phyloP scores from a whole-genome alignment of 208 protist species.

The Wallacemonas sp. region DNA sequence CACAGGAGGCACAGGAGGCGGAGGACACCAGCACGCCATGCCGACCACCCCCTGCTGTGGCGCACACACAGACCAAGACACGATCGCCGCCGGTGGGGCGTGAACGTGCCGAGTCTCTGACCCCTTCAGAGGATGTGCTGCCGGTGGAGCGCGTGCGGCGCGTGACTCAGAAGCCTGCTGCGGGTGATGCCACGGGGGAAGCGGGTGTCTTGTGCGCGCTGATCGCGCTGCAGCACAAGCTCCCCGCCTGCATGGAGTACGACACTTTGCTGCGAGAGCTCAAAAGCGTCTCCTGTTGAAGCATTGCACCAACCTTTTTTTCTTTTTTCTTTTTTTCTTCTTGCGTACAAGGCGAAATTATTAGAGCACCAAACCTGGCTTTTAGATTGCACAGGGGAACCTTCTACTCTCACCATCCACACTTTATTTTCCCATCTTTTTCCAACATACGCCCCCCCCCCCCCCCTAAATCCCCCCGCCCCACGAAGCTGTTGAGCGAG shows the following conservation, averaged over 20 bases:
- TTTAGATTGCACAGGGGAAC: no score
- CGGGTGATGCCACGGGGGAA: neutral
- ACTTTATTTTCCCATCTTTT: no score
- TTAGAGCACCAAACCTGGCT: no score
- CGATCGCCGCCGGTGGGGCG: neutral
- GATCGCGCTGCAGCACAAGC: slow-evolving; percentile 1
- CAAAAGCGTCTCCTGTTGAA: neutral
- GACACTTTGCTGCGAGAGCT: neutral
- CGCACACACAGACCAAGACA: slow-evolving; percentile 18
- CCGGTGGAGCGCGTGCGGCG: neutral
- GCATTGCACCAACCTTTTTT: slow-evolving; percentile 9
- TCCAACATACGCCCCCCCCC: no score
- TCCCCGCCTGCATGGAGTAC: slow-evolving; percentile 1
- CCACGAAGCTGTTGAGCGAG: no score
- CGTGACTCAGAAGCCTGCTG: slow-evolving; percentile 6
- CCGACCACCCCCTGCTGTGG: slow-evolving; percentile 17
- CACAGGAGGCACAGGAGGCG: neutral
- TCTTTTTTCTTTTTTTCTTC: slow-evolving; percentile 6
- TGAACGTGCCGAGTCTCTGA: neutral
- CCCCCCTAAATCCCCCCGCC: no score
- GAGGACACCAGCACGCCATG: slow-evolving; percentile 4
- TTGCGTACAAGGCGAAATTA: no score
- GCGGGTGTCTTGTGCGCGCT: neutral
- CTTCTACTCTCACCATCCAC: no score
- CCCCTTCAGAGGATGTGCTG: slow-evolving; percentile 2